Evolutionary conservation across 768 basidiomycete genomes (phyloP), one percentile per base, ranked within the genome.

Genomic region (Trametes coccinea): DNA sequence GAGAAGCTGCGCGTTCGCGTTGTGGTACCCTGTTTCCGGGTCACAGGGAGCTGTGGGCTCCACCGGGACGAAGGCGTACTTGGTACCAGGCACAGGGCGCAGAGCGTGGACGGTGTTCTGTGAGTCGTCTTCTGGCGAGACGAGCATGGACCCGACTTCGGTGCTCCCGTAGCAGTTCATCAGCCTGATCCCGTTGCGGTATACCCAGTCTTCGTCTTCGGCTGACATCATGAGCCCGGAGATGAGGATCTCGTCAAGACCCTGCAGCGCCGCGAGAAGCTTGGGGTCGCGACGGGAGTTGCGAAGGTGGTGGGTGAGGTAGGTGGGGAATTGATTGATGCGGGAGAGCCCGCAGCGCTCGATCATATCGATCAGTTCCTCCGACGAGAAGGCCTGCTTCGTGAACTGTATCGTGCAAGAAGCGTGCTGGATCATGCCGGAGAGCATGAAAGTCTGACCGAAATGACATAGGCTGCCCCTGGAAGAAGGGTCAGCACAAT

Each of bases 381-480:
- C 60, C 3, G 73, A 71, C 14, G 72, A 66, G 58, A 71, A 75
- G 6, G 60, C 60, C 43, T 63, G 70, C 17, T 68, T 60, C 14
- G 71, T 70, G 43, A 62, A 63, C 51, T 70, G 70, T 10, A 72
- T 61, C 5, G 67, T 71, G 56, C 71, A 72, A 4, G 67, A 63
- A 5, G 63, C 71, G 59, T 72, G 65, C 50, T 69, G 69, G 56
- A 70, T 61, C 51, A 60, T 48, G 30, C 69, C 72, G 22, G 66
- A 59, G 33, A 66, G 67, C 70, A 91, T 86, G 80, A 87, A 90
- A 40, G 82, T 82, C 72, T 91, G 88, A 30, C 76, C 90, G 60
- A 91, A 90, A 72, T 91, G 90, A 71, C 87, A 90, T 86, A 92
- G 86, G 79, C 88, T 89, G 58, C 90, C 89, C 81, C 89, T 90